Evolutionary conservation across 257 asterid genomes (phyloP), one percentile per base, ranked within the genome.

Genomic region (Gentiana macrophylla): DNA sequence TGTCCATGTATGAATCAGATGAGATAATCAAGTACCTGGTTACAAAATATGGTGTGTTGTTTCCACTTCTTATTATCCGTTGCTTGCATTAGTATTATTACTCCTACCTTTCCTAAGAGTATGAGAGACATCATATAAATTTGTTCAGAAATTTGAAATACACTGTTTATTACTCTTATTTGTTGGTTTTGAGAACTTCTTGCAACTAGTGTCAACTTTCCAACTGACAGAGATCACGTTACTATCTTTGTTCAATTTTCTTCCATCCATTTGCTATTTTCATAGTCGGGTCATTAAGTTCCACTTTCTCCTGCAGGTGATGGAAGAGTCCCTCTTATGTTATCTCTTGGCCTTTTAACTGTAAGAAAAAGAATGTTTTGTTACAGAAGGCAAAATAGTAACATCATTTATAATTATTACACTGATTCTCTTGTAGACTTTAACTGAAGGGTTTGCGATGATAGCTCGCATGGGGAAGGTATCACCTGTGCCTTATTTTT

Each of bases 381-480:
- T 51, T 64, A 32, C 38, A 54, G 11, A 44, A n/a, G 47, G 57
- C 53, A 54, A 52, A 57, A 61, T 49, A 52, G 51, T 55, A 53
- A 15, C 53, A 32, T 38, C 59, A 52, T 32, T 62, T 35, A 60
- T 65, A 32, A 59, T 62, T 33, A 9, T 71, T 54, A 51, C n/a
- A 56, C 60, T 57, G 49, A 33, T 62, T 63, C 57, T 62, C 59
- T 51, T 59, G 56, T 66, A 86, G 96, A 84, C 89, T 61, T 66
- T 90, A 55, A 77, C 95, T 32, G 94, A 70, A 66, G 96, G 98
- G 50, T 77, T 90, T 63, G 98, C 96, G 38, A 75, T 86, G 95
- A 86, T 90, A 67, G 98, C 88, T 62, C 95, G 96, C 60, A 61
- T 80, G 77, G 98, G 95, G 32, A 91, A 70, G 98, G 96, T 89